Base-by-base conservation (phyloP, 441 rosid species). In the Populus hybrid region DNA sequence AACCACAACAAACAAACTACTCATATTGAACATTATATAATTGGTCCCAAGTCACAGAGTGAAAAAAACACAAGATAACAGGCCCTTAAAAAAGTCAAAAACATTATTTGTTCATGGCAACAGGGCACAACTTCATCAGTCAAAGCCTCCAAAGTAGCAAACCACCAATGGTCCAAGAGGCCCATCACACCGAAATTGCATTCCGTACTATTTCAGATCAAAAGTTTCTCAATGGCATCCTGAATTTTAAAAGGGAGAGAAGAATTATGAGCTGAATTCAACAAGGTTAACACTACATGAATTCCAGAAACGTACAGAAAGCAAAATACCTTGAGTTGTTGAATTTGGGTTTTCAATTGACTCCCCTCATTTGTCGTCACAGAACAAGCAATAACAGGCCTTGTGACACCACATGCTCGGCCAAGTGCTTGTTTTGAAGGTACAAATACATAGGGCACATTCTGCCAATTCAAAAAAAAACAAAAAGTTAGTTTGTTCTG, bases 331-430 rank as follows among this genome's bases (percentile, higher is more conserved):
- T 92, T 95, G 77, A 95, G 97, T 5, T 89, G 89, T 79, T 90
- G 92, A 82, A 96, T 96, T 83, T 94, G 97, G 28, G 91, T 36
- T 77, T 90, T 94, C 90, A 95, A 79, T 73, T 90, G 97, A 82
- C 98, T 90, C 9, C 87, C 98, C 73, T 94, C 99, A 33, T 91
- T 93, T 35, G 97, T 76, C n/a, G 91, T 90, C 71, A 95, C 97
- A 0, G 99, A 95, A 79, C 93, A 89, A 64, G 99, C 90, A 64
- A 96, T 96, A 64, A 94, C 99, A 24, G 97, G 89, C 80, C 98
- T 92, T 65, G 98, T 92, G 61, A 94, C 99, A n/a, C 99, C 99
- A n/a, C 97, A 94, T 4, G 99, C 99, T 77, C 99, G 85, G 73
- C 98, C 99, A 70, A 94, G 94, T 14, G 97, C 97, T 89, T 91